These are phyloP conservation scores for Mucuna pruriens DNA, from an alignment of 306 rosid species.

Conservation along the genomic window DNA sequence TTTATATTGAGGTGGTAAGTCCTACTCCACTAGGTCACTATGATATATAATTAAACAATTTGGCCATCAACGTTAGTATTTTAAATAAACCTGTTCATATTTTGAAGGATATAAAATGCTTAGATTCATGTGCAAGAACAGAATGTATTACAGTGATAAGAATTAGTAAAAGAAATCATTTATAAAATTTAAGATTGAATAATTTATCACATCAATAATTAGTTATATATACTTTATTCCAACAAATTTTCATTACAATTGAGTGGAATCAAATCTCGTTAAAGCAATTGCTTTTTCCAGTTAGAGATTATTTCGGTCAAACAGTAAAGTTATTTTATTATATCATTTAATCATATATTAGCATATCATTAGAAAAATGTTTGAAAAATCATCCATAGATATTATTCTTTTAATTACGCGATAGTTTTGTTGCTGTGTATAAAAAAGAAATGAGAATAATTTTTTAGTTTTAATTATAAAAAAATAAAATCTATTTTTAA, in stretches of 20 bases:
- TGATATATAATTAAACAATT: constrained; percentile 4
- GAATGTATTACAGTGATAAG: background rate
- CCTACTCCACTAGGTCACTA: constrained; percentile 36
- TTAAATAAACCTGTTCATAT: background rate
- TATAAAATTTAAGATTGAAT: background rate
- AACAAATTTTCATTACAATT: background rate
- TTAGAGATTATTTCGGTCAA: background rate
- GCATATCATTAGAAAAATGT: background rate
- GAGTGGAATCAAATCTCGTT: background rate
- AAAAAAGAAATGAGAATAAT: too few species aligned
- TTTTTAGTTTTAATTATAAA: too few species aligned
- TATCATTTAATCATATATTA: background rate
- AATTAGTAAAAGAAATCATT: background rate
- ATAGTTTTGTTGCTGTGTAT: too few species aligned
- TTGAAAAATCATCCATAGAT: background rate
- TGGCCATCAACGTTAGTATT: background rate
- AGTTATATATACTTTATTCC: background rate
- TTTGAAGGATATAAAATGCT: background rate
- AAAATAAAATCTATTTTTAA: too few species aligned
- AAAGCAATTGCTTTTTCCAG: background rate
- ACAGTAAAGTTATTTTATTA: background rate
- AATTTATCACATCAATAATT: background rate
- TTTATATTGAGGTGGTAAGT: constrained; percentile 36
- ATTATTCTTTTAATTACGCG: background rate
- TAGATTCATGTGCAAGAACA: background rate